phyloP scores from a whole-genome alignment of 257 asterid genomes.

The Craterostigma plantagineum region DNA sequence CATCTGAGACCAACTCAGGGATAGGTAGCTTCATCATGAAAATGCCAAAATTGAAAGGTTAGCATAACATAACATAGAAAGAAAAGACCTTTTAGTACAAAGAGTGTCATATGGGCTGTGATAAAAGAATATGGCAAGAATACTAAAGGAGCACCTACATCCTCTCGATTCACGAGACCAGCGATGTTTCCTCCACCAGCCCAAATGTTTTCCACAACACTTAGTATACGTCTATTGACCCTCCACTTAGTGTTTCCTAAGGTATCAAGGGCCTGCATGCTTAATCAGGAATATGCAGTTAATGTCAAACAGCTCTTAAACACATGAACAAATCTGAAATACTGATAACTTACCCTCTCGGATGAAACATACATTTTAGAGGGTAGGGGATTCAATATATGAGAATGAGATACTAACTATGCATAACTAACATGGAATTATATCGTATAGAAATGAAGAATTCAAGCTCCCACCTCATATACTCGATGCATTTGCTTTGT shows the following conservation, averaged over 20 bases:
- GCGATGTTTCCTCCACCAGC: slow-evolving; percentile 77
- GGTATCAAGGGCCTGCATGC: slow-evolving; percentile 80
- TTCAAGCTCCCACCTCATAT: slow-evolving; percentile 48
- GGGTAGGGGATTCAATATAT: too few species aligned
- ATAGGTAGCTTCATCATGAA: slow-evolving; percentile 44
- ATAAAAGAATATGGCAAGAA: slow-evolving; percentile 3
- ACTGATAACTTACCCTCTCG: too few species aligned
- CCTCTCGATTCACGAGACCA: slow-evolving; percentile 72
- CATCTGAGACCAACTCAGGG: slow-evolving; percentile 56
- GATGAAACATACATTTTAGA: too few species aligned
- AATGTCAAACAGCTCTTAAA: too few species aligned
- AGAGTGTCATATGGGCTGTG: too few species aligned
- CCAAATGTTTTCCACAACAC: slow-evolving; percentile 84
- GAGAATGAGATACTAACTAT: too few species aligned
- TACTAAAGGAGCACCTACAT: slow-evolving; percentile 31
- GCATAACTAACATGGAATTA: too few species aligned
- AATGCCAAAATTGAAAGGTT: neutral
- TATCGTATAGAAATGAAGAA: neutral
- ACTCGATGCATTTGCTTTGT: slow-evolving; percentile 68
- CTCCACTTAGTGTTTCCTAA: slow-evolving; percentile 92
- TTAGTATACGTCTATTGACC: slow-evolving; percentile 58
- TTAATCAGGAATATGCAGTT: slow-evolving; percentile 1
- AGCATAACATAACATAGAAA: neutral
- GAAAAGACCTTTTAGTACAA: neutral
- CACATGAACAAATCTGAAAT: too few species aligned